A percentile compares a stretch with the other conserved stretches of the same genome.
Conservation (phyloP, 495 filamentous ascomycete species). For the Glutinoglossum americanum region DNA sequence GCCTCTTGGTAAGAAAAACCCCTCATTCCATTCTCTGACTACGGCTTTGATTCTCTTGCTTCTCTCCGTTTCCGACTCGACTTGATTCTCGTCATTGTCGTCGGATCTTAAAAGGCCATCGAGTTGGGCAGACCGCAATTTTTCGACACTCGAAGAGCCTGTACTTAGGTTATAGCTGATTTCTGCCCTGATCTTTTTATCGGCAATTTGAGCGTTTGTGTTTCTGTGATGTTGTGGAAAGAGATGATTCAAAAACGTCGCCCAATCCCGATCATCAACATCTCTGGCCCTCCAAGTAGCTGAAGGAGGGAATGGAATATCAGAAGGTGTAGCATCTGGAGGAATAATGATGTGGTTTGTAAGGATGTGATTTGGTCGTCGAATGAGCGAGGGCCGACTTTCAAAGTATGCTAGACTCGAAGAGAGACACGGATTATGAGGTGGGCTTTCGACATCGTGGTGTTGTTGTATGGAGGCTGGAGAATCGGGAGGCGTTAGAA, state of each 20-base stretch:
- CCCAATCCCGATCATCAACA: constrained; percentile 28
- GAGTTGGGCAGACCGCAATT: background rate
- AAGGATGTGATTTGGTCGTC: constrained; percentile 9
- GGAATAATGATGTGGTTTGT: constrained; percentile 25
- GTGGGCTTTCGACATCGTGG: background rate
- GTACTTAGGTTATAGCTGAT: background rate
- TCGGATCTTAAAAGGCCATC: background rate
- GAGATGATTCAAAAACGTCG: constrained; percentile 26
- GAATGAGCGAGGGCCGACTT: constrained; percentile 15
- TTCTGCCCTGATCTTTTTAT: background rate
- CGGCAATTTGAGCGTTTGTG: constrained; percentile 14
- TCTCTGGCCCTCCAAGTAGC: constrained; percentile 20
- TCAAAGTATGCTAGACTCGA: constrained; percentile 27
- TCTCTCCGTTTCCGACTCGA: constrained; percentile 24
- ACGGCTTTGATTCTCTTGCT: constrained; percentile 21
- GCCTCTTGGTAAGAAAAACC: constrained; percentile 25
- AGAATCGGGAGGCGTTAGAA: background rate
- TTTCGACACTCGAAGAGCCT: background rate
- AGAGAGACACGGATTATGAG: constrained; percentile 5
- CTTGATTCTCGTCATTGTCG: constrained; percentile 16
- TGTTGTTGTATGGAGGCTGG: background rate
- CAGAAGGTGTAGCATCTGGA: constrained; percentile 23
- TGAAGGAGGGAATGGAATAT: constrained; percentile 26
- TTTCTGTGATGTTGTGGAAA: constrained; percentile 18
- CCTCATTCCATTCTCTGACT: constrained; percentile 29